Conservation (phyloP, 306 rosid genomes). For the Lablab purpureus region DNA sequence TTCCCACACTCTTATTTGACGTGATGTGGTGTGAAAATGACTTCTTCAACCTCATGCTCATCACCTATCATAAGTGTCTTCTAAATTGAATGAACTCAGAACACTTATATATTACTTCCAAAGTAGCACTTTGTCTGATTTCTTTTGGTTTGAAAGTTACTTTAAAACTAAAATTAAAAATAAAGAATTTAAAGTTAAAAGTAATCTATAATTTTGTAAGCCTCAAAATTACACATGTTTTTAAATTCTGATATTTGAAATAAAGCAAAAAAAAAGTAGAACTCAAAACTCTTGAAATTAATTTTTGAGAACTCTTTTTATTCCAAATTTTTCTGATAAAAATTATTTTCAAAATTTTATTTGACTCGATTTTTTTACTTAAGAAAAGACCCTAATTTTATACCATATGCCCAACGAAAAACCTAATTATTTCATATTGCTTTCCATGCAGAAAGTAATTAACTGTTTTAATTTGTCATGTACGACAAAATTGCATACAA, state of each 20-base stretch:
- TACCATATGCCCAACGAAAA: background rate
- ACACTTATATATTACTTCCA: background rate
- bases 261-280: background rate
- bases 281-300: background rate
- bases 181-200: background rate
- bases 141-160: background rate
- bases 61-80: background rate
- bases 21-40: slow-evolving; percentile 11
- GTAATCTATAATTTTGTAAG: background rate
- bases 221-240: background rate
- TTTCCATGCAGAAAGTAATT: background rate
- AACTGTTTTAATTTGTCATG: background rate
- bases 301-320: background rate
- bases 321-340: background rate
- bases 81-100: background rate
- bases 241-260: background rate
- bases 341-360: background rate
- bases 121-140: background rate
- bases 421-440: background rate
- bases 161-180: background rate
- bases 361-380: background rate
- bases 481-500: background rate
- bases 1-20: background rate
- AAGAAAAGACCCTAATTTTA: background rate
- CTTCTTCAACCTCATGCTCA: background rate